Evolutionary conservation across 257 asterid species (phyloP), one percentile per base, ranked within the genome.

Genomic region (Orobanche coerulescens): DNA sequence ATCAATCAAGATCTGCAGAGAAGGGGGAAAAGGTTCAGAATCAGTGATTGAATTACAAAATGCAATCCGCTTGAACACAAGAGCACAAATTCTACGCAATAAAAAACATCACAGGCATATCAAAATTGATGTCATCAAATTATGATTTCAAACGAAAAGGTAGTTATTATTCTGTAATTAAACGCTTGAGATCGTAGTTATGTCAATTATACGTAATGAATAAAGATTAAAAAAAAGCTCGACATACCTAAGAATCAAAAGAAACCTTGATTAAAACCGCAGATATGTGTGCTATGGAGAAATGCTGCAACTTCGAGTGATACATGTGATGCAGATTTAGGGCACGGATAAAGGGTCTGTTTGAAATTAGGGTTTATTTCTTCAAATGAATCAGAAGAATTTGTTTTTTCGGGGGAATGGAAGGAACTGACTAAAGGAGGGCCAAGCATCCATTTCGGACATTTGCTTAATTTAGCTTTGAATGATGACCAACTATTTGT

Each of bases 361-460:
- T 72, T 53, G 40, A 73, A 58, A n/a, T 50, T 33, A 69, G 83
- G 82, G 85, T 78, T 82, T 79, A 62, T 67, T 5, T 73, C 50
- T 65, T 31, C 61, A 12, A 48, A 59, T 64, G 47, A 47, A 1
- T 8, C 26, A 47, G 19, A 59, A 52, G 19, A 47, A 42, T 12
- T 2, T 42, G 48, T 42, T 11, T 42, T 30, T 9, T 55, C 16
- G 19, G 44, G 25, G 24, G 14, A 26, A 26, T 26, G 31, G 2
- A 5, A 18, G n/a, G n/a, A n/a, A n/a, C n/a, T n/a, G n/a, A n/a
- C n/a, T n/a, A 53, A 72, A 34, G 82, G 74, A 75, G 25, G 86
- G 83, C 42, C 2, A 43, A 60, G 69, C 83, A 62, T 62, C 53
- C 42, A 48, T 81, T 71, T 79, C 86, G 90, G 86, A 61, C 67